Base-by-base conservation (phyloP, 2,329 filamentous ascomycete genomes). In the Cercospora janseana region DNA sequence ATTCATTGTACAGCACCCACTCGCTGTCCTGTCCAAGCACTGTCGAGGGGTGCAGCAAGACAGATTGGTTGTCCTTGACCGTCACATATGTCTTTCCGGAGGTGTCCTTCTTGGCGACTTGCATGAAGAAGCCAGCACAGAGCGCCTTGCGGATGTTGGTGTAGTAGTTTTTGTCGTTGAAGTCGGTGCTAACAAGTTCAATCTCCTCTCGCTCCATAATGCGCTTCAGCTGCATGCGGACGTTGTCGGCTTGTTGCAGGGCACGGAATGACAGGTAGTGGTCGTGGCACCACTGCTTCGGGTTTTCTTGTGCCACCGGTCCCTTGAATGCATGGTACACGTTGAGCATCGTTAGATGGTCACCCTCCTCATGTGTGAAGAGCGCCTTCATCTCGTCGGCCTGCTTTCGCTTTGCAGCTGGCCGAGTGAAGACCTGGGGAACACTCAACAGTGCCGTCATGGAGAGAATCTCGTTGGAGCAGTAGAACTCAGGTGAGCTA, bases 1-100 rank as follows among this genome's bases (percentile, higher is more conserved):
- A 98, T 68, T 98, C 94, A 64, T 97, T 95, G 73, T 98, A 98
- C 20, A 98, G 75, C 20, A 98, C 88, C 93, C 93, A 98, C 60
- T 98, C 93, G 60, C 85, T 88, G 52, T 96, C 91, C 51, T 89
- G 85, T 43, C 83, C 81, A 16, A 98, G 78, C 24, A 95, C 91
- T 0, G 91, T 96, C 58, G 88, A 93, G 2, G 93, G 93, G 72
- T 98, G 93, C 53, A 98, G 79, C 62, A 96, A 78, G 37, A 98
- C 93, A 38, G 82, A 86, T 73, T 97, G 92, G 64, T 96, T 87
- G 66, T 98, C 94, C 76, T 97, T 98, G 69, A 98, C 86, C 1
- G 93, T 98, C 57, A 85, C 83, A 73, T 98, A 98, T 32, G 88
- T 82, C 78, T 97, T 97, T 66, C 88, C 87, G 23, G 81, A 85